A percentile compares a stretch with the other conserved stretches of the same genome.
phyloP scores from a whole-genome alignment of 139 green algal species.

The Spirogloea muscicola region DNA sequence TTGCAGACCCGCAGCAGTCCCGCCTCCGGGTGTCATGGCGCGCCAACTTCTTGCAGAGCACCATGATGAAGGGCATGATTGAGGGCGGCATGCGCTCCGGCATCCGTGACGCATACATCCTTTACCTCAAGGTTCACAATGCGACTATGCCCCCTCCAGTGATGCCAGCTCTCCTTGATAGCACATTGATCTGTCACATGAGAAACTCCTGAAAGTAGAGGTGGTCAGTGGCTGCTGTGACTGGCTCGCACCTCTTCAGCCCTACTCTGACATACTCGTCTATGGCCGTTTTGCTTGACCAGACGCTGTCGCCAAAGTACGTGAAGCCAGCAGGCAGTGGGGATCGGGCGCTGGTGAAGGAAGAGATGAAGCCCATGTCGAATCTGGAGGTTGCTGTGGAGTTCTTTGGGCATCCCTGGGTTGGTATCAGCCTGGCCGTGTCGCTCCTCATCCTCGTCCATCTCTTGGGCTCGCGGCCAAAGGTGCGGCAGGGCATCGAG shows the following conservation, averaged over 20 bases:
- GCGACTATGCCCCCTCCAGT: not conserved
- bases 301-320: too few relatives aligned
- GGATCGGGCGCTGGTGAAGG: not conserved
- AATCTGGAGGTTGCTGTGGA: conserved; percentile 5
- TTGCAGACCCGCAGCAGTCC: not conserved
- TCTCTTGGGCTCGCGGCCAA: conserved; percentile 1
- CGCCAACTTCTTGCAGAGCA: conserved; percentile 38
- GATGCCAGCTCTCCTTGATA: not conserved
- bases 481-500: conserved; percentile 9
- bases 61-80: conserved; percentile 49
- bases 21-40: conserved; percentile 22
- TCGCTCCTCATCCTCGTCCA: conserved; percentile 12
- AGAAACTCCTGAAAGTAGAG: not conserved
- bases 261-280: too few relatives aligned
- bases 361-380: conserved; percentile 2
- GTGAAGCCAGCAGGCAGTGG: not conserved
- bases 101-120: conserved; percentile 32
- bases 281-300: too few relatives aligned
- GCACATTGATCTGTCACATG: not conserved
- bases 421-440: conserved; percentile 6
- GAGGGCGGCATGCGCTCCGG: conserved; percentile 40
- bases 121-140: conserved; percentile 23
- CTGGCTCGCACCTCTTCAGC: too few relatives aligned
- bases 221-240: too few relatives aligned
- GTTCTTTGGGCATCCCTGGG: not conserved